A percentile compares a stretch with the other conserved stretches of the same genome.
phyloP scores from a whole-genome alignment of 2,329 filamentous ascomycete species.

The Talaromyces rugulosus region DNA sequence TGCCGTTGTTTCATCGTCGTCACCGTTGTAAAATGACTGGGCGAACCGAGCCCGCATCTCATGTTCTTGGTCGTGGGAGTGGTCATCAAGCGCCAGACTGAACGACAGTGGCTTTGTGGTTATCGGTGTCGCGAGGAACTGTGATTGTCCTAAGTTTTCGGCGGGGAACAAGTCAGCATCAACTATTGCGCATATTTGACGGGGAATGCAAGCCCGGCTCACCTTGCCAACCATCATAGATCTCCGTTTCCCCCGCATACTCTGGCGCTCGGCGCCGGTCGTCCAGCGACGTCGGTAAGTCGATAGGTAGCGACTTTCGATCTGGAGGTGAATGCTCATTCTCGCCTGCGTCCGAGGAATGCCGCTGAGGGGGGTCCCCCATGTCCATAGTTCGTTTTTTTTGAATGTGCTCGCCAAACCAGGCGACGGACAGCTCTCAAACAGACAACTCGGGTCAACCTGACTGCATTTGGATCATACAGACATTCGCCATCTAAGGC shows the following conservation, averaged over 20 bases:
- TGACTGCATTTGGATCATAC: constrained; percentile 6
- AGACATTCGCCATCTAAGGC: constrained; percentile 8
- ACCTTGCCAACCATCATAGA: constrained; percentile 99
- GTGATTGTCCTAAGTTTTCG: constrained; percentile 74
- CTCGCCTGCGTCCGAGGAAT: constrained; percentile 11
- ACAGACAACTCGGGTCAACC: not conserved
- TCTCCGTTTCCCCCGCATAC: constrained; percentile 80
- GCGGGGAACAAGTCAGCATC: not conserved
- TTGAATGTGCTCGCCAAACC: not conserved
- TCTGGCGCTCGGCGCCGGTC: constrained; percentile 69
- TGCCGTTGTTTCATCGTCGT: constrained; percentile 35
- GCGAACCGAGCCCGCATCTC: constrained; percentile 30
- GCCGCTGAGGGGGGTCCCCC: constrained; percentile 26
- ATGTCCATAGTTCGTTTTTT: constrained; percentile 11
- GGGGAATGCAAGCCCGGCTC: constrained; percentile 26
- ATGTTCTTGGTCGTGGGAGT: constrained; percentile 62
- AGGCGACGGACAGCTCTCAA: not conserved
- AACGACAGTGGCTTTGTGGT: constrained; percentile 81
- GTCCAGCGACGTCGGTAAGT: constrained; percentile 87
- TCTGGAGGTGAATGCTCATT: constrained; percentile 7
- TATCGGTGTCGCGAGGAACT: constrained; percentile 85
- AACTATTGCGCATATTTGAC: not conserved
- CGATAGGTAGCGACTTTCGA: constrained; percentile 62
- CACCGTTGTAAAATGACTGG: constrained; percentile 20
- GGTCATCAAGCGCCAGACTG: constrained; percentile 77